These are phyloP conservation scores for Rhypophila decipiens DNA, from an alignment of 495 filamentous ascomycete genomes.

Conservation along the genomic window DNA sequence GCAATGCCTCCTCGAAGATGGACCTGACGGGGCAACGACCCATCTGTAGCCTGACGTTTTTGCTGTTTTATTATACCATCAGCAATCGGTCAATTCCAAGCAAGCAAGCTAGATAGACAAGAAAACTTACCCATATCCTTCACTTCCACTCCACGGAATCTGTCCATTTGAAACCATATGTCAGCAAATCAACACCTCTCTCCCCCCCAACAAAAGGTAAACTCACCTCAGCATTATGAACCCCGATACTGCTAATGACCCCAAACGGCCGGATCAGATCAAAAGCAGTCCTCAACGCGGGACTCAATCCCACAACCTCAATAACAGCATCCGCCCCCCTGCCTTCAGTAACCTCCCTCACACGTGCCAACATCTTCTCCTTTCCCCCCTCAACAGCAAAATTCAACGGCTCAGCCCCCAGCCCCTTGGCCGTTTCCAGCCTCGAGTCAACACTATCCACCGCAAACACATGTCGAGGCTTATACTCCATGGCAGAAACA, in stretches of 20 bases:
- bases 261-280: constrained; percentile 86
- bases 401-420: constrained; percentile 86
- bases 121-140: constrained; percentile 62
- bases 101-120: neutral
- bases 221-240: constrained; percentile 79
- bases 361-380: constrained; percentile 59
- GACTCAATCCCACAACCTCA: constrained; percentile 83
- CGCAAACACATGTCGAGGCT: constrained; percentile 75
- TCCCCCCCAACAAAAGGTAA: too few relatives aligned
- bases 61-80: constrained; percentile 32
- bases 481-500: constrained; percentile 72
- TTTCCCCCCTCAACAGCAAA: constrained; percentile 60
- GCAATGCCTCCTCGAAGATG: constrained; percentile 72
- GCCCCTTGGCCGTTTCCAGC: constrained; percentile 64
- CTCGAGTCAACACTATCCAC: constrained; percentile 77
- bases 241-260: constrained; percentile 80
- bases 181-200: neutral
- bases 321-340: constrained; percentile 87
- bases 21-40: constrained; percentile 87
- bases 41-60: constrained; percentile 90
- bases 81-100: neutral
- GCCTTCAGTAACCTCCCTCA: constrained; percentile 72
- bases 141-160: constrained; percentile 78
- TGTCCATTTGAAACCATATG: constrained; percentile 19
- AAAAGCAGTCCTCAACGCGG: constrained; percentile 75